Base-by-base conservation (phyloP, 2,329 filamentous ascomycete species). In the Nigrospora osmanthi region DNA sequence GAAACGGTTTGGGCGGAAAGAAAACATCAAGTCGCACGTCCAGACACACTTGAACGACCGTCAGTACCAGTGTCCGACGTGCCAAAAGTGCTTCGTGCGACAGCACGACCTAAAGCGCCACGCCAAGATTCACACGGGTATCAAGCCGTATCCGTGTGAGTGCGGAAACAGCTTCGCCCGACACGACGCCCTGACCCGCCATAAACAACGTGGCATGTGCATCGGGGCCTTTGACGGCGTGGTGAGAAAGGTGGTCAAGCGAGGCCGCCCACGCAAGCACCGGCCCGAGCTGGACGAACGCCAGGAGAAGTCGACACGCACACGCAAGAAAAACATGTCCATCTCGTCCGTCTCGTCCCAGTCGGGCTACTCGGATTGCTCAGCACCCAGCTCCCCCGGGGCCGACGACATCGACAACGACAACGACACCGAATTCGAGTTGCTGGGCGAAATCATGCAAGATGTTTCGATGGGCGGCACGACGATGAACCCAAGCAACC, bases 21-120 rank as follows among this genome's bases (percentile, higher is more conserved):
- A 98, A 65, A 97, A 98, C 68, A 96, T 97, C 72, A 95, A 95
- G 63, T 95, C 90, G 1, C 93, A 98, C 63, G 88, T 98, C 13
- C 93, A 98, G 67, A 98, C 93, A 4, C 93, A 98, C 66, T 83
- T 98, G 52, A 93, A 94, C 57, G 93, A 98, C 64, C 80, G 93
- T 40, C 93, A 96, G 62, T 98, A 89, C 69, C 85, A 88, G 64
- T 98, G 93, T 67, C 89, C 91, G 38, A 84, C 87, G 45, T 98
- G 93, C 70, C 77, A 85, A 43, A 97, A 97, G 69, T 91, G 89
- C 68, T 98, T 98, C 62, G 93, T 97, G 36, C 85, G 93, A 34
- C 90, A 95, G 57, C 93, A 98, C 63, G 93, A 98, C 63, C 81
- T 97, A 49, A 98, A 97, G 73, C 83, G 93, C 49, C 93, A 98